Evolutionary conservation across 2,329 filamentous ascomycete species (phyloP).

Genomic region (Sporothrix phasma): DNA sequence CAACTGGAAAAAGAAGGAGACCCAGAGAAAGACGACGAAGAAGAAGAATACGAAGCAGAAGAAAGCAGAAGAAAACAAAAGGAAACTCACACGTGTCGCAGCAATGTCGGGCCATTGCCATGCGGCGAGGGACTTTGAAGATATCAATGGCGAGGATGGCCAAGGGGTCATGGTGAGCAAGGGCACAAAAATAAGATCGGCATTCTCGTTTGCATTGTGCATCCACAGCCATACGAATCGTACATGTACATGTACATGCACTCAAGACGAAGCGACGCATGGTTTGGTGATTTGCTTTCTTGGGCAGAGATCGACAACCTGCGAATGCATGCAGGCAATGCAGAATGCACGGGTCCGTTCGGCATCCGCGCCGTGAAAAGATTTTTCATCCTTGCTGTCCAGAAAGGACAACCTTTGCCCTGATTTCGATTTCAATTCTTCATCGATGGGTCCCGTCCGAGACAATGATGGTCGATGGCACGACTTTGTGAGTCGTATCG

Average conservation of each 20-base stretch:
- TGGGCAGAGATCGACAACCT: neutral
- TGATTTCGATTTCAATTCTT: neutral
- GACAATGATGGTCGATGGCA: neutral
- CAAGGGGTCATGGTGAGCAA: neutral
- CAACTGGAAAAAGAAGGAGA: neutral
- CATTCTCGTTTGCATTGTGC: neutral
- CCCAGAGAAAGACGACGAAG: no score
- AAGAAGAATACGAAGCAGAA: neutral
- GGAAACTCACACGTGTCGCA: neutral
- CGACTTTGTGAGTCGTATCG: neutral
- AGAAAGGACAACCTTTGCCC: neutral
- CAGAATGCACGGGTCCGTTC: neutral
- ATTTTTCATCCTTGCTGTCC: neutral
- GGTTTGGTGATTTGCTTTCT: neutral
- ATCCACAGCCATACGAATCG: neutral
- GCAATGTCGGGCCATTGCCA: neutral
- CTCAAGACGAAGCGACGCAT: neutral
- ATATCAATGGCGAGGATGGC: neutral
- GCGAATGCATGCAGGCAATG: neutral
- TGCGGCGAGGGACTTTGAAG: neutral
- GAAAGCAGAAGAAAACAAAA: neutral
- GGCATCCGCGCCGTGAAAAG: no score
- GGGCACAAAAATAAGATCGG: neutral
- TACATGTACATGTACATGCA: neutral
- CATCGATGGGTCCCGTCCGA: neutral